phyloP scores from a whole-genome alignment of 2,329 filamentous ascomycete genomes.

The Pseudopithomyces chartarum region DNA sequence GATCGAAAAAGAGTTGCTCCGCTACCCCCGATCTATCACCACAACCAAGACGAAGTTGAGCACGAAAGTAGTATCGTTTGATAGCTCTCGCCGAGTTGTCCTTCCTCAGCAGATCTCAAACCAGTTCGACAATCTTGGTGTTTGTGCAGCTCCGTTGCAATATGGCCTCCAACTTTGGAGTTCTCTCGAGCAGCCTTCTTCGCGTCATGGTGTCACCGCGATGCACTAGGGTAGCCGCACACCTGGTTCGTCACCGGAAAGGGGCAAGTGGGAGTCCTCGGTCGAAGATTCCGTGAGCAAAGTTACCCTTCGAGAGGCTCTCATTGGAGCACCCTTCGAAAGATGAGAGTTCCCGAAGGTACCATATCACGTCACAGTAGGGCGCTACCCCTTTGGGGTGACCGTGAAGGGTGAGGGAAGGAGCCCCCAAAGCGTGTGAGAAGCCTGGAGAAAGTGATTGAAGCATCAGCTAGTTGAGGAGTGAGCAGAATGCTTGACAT shows the following conservation, averaged over 20 bases:
- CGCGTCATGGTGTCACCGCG: background rate
- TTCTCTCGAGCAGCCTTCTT: conserved; percentile 16
- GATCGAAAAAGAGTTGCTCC: background rate
- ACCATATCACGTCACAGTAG: background rate
- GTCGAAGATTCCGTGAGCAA: background rate
- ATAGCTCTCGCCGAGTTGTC: conserved; percentile 28
- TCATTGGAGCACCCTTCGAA: background rate
- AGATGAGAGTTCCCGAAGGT: background rate
- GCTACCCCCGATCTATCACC: conserved; percentile 7
- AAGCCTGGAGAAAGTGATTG: background rate
- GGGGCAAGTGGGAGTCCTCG: background rate
- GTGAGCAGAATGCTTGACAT: background rate
- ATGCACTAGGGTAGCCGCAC: background rate
- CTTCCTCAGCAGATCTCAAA: conserved; percentile 13
- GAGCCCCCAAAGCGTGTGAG: too few species aligned
- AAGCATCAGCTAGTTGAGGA: background rate
- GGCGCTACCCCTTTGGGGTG: too few species aligned
- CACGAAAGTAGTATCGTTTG: conserved; percentile 12
- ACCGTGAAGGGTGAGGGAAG: too few species aligned
- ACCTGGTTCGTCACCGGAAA: background rate
- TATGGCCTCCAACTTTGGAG: conserved; percentile 13
- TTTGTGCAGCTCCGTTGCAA: conserved; percentile 24
- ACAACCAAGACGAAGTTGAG: conserved; percentile 4
- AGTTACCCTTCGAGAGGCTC: background rate
- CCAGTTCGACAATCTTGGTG: conserved; percentile 1